phyloP scores from a whole-genome alignment of 75 land plant genomes.

The Cryptomeria japonica region DNA sequence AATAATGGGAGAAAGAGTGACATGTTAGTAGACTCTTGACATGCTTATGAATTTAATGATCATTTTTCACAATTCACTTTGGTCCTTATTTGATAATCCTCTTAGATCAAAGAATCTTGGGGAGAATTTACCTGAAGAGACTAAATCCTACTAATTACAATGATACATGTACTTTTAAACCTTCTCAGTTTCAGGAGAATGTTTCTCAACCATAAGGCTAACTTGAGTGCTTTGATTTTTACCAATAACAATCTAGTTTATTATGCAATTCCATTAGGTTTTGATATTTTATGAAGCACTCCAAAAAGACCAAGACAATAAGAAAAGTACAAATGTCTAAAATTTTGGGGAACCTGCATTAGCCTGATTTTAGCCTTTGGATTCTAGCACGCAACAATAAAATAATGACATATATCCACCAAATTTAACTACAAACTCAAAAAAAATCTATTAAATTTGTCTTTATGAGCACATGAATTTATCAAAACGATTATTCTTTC shows the following conservation, averaged over 20 bases:
- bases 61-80: too few relatives aligned
- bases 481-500: too few relatives aligned
- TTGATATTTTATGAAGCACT: background rate
- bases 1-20: too few relatives aligned
- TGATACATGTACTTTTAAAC: background rate
- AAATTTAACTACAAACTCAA: too few relatives aligned
- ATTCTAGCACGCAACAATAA: background rate
- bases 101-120: background rate
- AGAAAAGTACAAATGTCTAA: background rate
- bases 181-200: background rate
- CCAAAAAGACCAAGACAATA: background rate
- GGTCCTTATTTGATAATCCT: too few relatives aligned
- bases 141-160: background rate
- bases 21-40: too few relatives aligned
- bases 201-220: background rate
- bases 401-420: too few relatives aligned
- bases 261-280: background rate
- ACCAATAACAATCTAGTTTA: background rate
- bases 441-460: too few relatives aligned
- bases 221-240: background rate
- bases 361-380: background rate
- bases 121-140: background rate
- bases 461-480: too few relatives aligned
- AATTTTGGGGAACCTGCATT: background rate
- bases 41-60: too few relatives aligned